These are phyloP conservation scores for Myrmaecium sp. DNA, from an alignment of 2,329 filamentous ascomycete species.

Conservation along the genomic window DNA sequence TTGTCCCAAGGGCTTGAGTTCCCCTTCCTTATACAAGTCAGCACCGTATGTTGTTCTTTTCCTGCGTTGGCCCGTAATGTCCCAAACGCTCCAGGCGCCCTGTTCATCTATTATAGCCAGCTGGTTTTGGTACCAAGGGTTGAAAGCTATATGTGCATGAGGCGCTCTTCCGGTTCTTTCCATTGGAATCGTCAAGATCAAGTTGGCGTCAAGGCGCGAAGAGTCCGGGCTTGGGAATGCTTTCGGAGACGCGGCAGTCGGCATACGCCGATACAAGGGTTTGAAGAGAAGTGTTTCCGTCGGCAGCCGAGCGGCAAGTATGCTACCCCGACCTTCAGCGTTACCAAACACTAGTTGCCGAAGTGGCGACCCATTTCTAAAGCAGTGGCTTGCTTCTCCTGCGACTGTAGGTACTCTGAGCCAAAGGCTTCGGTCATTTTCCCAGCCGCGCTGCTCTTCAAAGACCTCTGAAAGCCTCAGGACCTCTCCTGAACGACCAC, in stretches of 20 bases:
- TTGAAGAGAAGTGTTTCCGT: conserved; percentile 26
- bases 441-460: conserved; percentile 39
- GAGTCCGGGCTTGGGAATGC: conserved; percentile 14
- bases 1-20: too few species aligned
- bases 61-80: conserved; percentile 24
- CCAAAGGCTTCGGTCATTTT: conserved; percentile 25
- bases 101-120: conserved; percentile 48
- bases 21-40: too few species aligned
- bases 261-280: too few species aligned
- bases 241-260: conserved; percentile 7
- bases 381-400: conserved; percentile 38
- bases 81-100: conserved; percentile 54
- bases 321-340: conserved; percentile 22
- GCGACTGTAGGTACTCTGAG: conserved; percentile 28
- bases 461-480: conserved; percentile 38
- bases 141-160: conserved; percentile 50
- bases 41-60: conserved; percentile 14
- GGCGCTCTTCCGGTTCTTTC: conserved; percentile 35
- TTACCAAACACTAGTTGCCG: conserved; percentile 37
- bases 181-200: conserved; percentile 35
- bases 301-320: conserved; percentile 34
- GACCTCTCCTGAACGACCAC: conserved; percentile 32
- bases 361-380: conserved; percentile 34
- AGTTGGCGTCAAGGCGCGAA: conserved; percentile 39
- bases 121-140: conserved; percentile 42